These are phyloP conservation scores for Vicia villosa DNA, from an alignment of 306 rosid genomes.

Conservation along the genomic window DNA sequence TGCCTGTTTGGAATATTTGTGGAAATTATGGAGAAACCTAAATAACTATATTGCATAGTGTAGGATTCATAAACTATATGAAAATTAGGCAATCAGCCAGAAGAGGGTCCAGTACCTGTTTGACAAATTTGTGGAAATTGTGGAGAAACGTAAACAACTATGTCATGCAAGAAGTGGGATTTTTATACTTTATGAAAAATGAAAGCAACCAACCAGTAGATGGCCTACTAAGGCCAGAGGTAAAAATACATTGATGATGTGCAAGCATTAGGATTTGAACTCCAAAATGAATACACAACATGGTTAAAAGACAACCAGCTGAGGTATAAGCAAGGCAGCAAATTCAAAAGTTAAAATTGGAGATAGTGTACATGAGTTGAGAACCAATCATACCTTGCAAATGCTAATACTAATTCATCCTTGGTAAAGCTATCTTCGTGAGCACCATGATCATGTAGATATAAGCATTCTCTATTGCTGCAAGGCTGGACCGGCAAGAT, in stretches of 20 bases:
- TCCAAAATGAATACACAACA: background rate
- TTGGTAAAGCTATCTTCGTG: conserved; percentile 61
- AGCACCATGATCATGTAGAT: conserved; percentile 57
- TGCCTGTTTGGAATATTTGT: conserved; percentile 2
- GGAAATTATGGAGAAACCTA: conserved; percentile 1
- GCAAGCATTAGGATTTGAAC: conserved; percentile 18
- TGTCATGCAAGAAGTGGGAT: too few relatives aligned
- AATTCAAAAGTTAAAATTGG: background rate
- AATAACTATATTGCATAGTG: conserved; percentile 1
- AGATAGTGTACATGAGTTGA: background rate
- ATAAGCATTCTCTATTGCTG: conserved; percentile 58
- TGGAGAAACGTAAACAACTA: background rate
- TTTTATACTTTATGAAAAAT: too few relatives aligned
- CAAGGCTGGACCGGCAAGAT: conserved; percentile 52
- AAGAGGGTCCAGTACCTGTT: conserved; percentile 3
- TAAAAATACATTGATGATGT: conserved; percentile 4
- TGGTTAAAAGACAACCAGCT: conserved; percentile 11
- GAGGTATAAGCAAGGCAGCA: conserved; percentile 1
- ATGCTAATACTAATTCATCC: conserved; percentile 55
- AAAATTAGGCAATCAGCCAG: conserved; percentile 24
- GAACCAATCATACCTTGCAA: conserved; percentile 51
- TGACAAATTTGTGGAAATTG: conserved; percentile 7
- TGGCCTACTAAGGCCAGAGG: conserved; percentile 21
- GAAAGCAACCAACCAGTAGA: conserved; percentile 12
- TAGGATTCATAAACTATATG: conserved; percentile 13